Percentiles rank a stretch among this genome's conserved stretches.
phyloP scores from a whole-genome alignment of 441 rosid species.

The Monsonia emarginata region DNA sequence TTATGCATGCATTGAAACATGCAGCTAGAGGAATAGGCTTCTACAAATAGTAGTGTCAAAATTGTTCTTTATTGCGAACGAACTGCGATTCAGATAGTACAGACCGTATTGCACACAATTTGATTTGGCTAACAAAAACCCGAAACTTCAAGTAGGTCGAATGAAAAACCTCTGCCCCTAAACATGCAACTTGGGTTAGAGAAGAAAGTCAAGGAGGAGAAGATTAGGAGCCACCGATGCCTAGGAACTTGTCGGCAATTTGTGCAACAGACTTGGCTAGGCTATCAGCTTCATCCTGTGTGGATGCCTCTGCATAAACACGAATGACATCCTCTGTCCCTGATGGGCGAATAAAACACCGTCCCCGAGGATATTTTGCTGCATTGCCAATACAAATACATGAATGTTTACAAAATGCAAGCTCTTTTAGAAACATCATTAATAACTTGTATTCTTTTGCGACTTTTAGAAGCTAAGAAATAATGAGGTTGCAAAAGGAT shows the following conservation, averaged over 20 bases:
- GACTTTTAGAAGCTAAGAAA: not conserved
- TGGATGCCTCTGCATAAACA: conserved; percentile 81
- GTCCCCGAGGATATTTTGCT: conserved; percentile 50
- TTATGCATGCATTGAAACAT: too few species aligned
- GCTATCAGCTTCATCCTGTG: conserved; percentile 64
- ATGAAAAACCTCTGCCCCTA: not conserved
- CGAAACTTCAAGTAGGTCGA: too few species aligned
- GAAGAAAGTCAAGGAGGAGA: not conserved
- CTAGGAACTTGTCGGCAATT: conserved; percentile 50
- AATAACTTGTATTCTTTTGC: not conserved
- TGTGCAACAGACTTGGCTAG: conserved; percentile 59
- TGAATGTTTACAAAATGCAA: not conserved
- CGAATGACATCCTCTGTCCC: conserved; percentile 90
- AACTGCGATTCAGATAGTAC: too few species aligned
- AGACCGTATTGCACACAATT: too few species aligned
- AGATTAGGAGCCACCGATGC: conserved; percentile 28
- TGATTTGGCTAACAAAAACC: too few species aligned
- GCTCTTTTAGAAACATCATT: not conserved
- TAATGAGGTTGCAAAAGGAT: not conserved
- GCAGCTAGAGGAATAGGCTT: too few species aligned
- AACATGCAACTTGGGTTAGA: not conserved
- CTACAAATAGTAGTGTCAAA: too few species aligned
- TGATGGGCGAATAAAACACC: conserved; percentile 75
- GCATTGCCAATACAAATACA: conserved; percentile 16
- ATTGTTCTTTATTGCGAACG: too few species aligned